phyloP scores from a whole-genome alignment of 257 asterid species.

The Ilex aquifolium region DNA sequence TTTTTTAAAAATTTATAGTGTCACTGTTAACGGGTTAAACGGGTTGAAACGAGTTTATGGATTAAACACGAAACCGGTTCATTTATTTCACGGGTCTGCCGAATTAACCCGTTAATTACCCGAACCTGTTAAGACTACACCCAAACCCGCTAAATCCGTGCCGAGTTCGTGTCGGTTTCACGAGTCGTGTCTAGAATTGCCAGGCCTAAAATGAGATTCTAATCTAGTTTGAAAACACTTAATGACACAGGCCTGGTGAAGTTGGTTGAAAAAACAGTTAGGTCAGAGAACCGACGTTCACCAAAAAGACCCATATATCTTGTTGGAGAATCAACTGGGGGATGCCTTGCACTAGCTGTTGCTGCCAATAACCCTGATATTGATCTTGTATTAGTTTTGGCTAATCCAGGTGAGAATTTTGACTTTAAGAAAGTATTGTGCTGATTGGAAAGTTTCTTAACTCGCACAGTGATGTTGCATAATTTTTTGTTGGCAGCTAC shows the following conservation, averaged over 20 bases:
- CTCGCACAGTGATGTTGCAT: not conserved
- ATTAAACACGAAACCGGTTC: too few species aligned
- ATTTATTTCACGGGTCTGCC: too few species aligned
- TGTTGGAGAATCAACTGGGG: slow-evolving; percentile 78
- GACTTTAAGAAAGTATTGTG: not conserved
- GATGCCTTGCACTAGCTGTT: slow-evolving; percentile 72
- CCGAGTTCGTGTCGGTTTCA: too few species aligned
- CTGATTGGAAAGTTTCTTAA: not conserved
- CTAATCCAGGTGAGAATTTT: slow-evolving; percentile 62
- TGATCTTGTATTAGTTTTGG: slow-evolving; percentile 61
- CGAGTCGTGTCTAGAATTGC: too few species aligned
- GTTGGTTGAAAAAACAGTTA: slow-evolving; percentile 58
- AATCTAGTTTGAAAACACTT: not conserved
- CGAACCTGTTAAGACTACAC: too few species aligned
- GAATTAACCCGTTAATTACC: too few species aligned
- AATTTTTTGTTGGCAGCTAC: slow-evolving; percentile 46
- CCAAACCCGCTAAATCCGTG: too few species aligned
- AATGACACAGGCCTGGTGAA: slow-evolving; percentile 49
- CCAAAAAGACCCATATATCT: slow-evolving; percentile 72
- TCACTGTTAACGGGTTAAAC: too few species aligned
- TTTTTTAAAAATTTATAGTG: too few species aligned
- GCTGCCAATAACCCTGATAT: slow-evolving; percentile 74
- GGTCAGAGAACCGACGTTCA: slow-evolving; percentile 34
- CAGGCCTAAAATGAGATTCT: not conserved
- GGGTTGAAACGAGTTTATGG: too few species aligned